These are phyloP conservation scores for Colletotrichum liaoningense DNA, from an alignment of 2,329 filamentous ascomycete species.

Conservation along the genomic window DNA sequence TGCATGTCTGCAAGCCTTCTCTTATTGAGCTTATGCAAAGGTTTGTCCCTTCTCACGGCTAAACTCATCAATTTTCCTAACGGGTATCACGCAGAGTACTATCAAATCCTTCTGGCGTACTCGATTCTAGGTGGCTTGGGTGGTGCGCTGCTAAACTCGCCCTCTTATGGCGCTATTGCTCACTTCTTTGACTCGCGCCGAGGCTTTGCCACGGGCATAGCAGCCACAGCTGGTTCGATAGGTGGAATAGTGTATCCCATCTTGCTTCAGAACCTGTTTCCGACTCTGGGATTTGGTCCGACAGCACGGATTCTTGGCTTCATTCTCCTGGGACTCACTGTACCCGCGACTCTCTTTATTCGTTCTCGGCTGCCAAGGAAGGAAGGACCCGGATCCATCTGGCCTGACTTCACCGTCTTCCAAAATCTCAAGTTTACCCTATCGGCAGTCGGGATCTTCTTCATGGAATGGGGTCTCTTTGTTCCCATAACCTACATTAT, in stretches of 20 bases:
- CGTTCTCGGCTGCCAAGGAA: constrained; percentile 65
- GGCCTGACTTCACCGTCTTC: constrained; percentile 73
- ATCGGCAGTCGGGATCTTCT: constrained; percentile 72
- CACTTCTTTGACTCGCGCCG: constrained; percentile 83
- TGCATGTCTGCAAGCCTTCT: constrained; percentile 72
- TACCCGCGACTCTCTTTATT: constrained; percentile 60
- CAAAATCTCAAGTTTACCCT: constrained; percentile 68
- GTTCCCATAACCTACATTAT: constrained; percentile 82
- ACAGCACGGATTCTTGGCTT: constrained; percentile 61
- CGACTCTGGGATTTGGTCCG: constrained; percentile 60
- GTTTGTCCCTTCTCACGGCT: constrained; percentile 44
- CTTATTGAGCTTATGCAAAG: constrained; percentile 74
- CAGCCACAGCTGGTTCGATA: constrained; percentile 77
- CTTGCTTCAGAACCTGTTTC: constrained; percentile 57
- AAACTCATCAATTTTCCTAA: neutral
- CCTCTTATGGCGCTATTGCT: constrained; percentile 78
- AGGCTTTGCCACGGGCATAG: constrained; percentile 83
- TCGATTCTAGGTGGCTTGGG: constrained; percentile 79
- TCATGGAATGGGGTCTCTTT: constrained; percentile 78
- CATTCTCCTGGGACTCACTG: constrained; percentile 58
- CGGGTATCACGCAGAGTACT: constrained; percentile 63
- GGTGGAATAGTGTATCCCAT: constrained; percentile 75
- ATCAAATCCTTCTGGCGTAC: constrained; percentile 84
- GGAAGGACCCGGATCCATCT: constrained; percentile 54
- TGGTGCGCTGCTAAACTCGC: constrained; percentile 81